These are phyloP conservation scores for Datura wrightii DNA, from an alignment of 257 asterid genomes.

Conservation along the genomic window DNA sequence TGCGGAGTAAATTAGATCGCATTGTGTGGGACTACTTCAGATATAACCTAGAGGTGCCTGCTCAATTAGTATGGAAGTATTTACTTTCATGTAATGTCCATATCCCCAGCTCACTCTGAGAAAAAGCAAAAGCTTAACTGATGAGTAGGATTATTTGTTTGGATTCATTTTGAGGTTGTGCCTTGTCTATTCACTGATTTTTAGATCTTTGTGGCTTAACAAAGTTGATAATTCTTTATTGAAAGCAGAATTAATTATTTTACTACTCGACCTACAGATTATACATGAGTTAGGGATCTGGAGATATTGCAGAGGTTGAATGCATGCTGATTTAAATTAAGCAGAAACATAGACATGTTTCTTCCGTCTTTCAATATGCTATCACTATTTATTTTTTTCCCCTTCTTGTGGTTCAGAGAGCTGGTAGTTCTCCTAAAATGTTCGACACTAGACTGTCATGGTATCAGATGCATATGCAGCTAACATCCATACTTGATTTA, in stretches of 20 bases:
- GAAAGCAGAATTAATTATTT: not conserved
- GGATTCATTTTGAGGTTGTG: constrained; percentile 9
- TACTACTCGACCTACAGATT: not conserved
- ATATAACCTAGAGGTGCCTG: not conserved
- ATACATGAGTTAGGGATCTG: not conserved
- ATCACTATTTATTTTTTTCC: not conserved
- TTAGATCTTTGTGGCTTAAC: not conserved
- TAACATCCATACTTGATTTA: not conserved
- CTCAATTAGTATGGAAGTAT: not conserved
- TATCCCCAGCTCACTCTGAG: not conserved
- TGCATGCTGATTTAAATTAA: not conserved
- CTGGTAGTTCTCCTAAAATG: not conserved
- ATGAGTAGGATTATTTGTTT: not conserved
- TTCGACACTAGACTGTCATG: not conserved
- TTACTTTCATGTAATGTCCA: not conserved
- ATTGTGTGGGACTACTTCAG: constrained; percentile 7
- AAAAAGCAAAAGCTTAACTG: not conserved
- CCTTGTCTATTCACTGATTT: constrained; percentile 19
- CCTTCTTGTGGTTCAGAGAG: not conserved
- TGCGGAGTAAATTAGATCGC: not conserved
- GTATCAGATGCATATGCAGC: not conserved
- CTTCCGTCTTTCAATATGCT: not conserved
- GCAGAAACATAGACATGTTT: not conserved
- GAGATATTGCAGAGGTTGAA: not conserved
- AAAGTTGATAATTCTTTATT: not conserved